Conservation (phyloP, 169 alveolate genomes). For the Plasmodium inui region DNA sequence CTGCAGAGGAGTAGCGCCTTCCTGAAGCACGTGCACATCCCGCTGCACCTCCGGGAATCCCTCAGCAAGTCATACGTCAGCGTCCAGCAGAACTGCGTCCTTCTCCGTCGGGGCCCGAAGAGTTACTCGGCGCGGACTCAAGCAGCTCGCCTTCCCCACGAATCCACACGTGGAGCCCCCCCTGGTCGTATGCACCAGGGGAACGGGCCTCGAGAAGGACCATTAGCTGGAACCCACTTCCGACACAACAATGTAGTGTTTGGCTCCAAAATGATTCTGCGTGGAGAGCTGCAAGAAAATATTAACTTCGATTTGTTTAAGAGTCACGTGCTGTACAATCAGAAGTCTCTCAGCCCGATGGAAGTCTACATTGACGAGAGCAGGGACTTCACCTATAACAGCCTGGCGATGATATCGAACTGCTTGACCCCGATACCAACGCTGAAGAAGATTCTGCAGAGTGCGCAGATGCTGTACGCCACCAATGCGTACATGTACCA, state of each 20-base stretch:
- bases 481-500: conserved; percentile 79
- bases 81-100: conserved; percentile 1
- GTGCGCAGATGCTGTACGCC: conserved; percentile 77
- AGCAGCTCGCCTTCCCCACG: neutral
- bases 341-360: conserved; percentile 73
- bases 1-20: conserved; percentile 2
- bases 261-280: conserved; percentile 71
- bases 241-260: conserved; percentile 76
- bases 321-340: conserved; percentile 77
- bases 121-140: neutral
- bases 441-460: conserved; percentile 32
- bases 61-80: conserved; percentile 26
- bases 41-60: conserved; percentile 23
- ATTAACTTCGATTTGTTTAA: conserved; percentile 71
- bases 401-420: conserved; percentile 77
- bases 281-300: conserved; percentile 76
- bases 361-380: conserved; percentile 63
- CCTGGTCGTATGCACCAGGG: neutral
- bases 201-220: neutral
- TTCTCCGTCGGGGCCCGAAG: neutral
- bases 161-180: neutral
- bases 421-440: conserved; percentile 76
- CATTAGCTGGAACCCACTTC: neutral
- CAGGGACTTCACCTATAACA: conserved; percentile 32
- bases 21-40: conserved; percentile 14